Evolutionary conservation across 306 rosid genomes (phyloP).

Genomic region (Fagus sylvatica): DNA sequence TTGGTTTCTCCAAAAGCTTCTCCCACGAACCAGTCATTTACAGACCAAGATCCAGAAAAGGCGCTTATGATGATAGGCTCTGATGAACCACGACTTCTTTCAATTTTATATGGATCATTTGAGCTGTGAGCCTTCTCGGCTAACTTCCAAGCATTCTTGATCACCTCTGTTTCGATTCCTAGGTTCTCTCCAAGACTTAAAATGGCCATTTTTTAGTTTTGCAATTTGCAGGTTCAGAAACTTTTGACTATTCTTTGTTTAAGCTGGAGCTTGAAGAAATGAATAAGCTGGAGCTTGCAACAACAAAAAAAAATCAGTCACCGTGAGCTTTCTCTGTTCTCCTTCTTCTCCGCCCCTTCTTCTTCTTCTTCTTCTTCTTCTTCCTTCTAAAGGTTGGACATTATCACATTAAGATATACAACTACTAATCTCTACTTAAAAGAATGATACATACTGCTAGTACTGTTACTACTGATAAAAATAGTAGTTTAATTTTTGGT

Average conservation of each 20-base stretch:
- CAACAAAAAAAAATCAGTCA: too few relatives aligned
- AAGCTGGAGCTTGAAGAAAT: not conserved
- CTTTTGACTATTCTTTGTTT: not conserved
- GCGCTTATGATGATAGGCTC: constrained; percentile 35
- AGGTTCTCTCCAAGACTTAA: constrained; percentile 32
- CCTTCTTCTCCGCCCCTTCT: too few relatives aligned
- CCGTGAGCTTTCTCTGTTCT: too few relatives aligned
- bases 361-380: too few relatives aligned
- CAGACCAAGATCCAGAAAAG: constrained; percentile 56
- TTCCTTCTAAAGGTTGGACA: not conserved
- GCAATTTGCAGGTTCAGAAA: too few relatives aligned
- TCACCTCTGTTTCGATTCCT: constrained; percentile 36
- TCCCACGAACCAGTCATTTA: constrained; percentile 37
- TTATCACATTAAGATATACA: too few relatives aligned
- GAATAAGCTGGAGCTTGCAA: not conserved
- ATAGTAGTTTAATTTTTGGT: too few relatives aligned
- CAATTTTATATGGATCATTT: constrained; percentile 24
- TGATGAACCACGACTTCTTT: constrained; percentile 13
- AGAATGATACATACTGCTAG: too few relatives aligned
- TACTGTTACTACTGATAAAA: too few relatives aligned
- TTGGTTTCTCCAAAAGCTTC: constrained; percentile 46
- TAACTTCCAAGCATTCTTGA: constrained; percentile 33
- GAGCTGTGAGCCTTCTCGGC: constrained; percentile 44
- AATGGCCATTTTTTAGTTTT: constrained; percentile 43
- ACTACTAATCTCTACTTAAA: too few relatives aligned